Conservation (phyloP, 2,329 filamentous ascomycete genomes). For the Pseudopyrenochaeta lycopersici region DNA sequence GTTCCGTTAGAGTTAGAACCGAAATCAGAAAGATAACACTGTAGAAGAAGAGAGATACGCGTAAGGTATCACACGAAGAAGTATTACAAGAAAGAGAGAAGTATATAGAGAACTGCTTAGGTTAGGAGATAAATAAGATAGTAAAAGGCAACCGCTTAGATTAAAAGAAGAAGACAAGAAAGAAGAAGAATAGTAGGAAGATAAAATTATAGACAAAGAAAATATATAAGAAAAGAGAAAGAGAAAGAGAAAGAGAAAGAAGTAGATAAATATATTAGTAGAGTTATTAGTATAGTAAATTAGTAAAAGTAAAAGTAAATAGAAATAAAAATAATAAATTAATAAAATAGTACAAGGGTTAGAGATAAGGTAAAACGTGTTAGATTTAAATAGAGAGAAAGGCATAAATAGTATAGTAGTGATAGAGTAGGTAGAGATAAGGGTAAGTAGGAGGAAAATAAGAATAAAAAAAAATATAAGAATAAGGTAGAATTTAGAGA, state of each 20-base stretch:
- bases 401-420: too few species aligned
- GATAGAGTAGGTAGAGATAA: too few species aligned
- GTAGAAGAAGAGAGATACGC: not conserved
- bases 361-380: too few species aligned
- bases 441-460: too few species aligned
- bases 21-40: too few species aligned
- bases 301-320: not conserved
- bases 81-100: not conserved
- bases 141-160: not conserved
- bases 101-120: not conserved
- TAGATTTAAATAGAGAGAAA: not conserved
- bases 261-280: not conserved
- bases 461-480: not conserved
- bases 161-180: not conserved
- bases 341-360: too few species aligned
- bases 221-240: constrained; percentile 1
- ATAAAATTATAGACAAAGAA: too few species aligned
- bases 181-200: too few species aligned
- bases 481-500: not conserved
- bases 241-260: too few species aligned
- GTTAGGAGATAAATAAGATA: too few species aligned
- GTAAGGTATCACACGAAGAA: not conserved
- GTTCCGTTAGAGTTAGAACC: not conserved
- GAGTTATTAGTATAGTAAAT: constrained; percentile 1
- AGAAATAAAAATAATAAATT: too few species aligned